These are phyloP conservation scores for Fusarium chuoi DNA, from an alignment of 2,329 filamentous ascomycete species.

Conservation along the genomic window DNA sequence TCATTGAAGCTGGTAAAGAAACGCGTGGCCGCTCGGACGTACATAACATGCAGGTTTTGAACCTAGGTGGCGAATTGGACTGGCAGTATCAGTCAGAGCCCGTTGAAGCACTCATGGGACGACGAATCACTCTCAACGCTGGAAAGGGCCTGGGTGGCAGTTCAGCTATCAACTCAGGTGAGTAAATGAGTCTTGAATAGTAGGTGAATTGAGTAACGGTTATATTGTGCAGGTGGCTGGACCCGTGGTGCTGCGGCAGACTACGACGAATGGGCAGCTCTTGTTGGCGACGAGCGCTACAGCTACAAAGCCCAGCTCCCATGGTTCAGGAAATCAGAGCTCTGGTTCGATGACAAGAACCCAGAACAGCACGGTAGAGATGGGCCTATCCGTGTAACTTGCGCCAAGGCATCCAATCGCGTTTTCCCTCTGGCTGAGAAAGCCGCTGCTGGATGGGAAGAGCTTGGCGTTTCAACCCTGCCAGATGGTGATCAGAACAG, in stretches of 20 bases:
- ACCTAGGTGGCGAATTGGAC: conserved; percentile 48
- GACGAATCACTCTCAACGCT: conserved; percentile 41
- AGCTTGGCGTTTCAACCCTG: conserved; percentile 50
- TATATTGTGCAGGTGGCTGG: conserved; percentile 47
- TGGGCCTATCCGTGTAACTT: conserved; percentile 49
- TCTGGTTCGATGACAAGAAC: conserved; percentile 44
- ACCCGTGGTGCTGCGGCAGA: conserved; percentile 56
- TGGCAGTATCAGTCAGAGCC: conserved; percentile 51
- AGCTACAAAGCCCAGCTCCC: conserved; percentile 57
- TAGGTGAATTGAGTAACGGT: neutral
- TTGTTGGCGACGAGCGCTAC: conserved; percentile 54
- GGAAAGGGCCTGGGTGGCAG: conserved; percentile 56
- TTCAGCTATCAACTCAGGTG: conserved; percentile 53
- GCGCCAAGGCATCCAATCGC: conserved; percentile 47
- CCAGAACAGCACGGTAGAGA: conserved; percentile 52
- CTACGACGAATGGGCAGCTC: conserved; percentile 56
- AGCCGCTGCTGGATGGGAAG: conserved; percentile 52
- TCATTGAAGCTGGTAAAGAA: conserved; percentile 53
- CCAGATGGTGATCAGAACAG: conserved; percentile 43
- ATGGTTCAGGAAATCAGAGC: conserved; percentile 56
- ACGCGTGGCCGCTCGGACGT: conserved; percentile 34
- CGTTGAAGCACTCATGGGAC: conserved; percentile 40
- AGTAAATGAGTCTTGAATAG: neutral
- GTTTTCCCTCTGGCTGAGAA: conserved; percentile 52
- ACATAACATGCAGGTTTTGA: conserved; percentile 33